Conservation (phyloP, 2,329 filamentous ascomycete genomes). For the Zopfia rhizophila region DNA sequence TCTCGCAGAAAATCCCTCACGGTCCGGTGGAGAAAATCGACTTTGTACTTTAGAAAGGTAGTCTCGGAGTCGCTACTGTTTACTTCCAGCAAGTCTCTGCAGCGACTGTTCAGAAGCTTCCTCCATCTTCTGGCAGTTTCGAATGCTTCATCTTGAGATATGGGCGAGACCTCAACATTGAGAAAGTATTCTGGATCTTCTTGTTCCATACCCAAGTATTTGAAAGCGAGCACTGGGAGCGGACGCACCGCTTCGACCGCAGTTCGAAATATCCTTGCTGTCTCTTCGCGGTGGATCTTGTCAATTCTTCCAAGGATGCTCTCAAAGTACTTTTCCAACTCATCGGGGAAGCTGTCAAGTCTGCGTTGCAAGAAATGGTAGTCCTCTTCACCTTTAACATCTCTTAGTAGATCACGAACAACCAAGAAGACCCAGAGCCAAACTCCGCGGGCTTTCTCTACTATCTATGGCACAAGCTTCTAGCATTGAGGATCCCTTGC, state of each 20-base stretch:
- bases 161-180: background rate
- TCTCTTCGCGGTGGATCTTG: slow-evolving; percentile 15
- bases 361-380: slow-evolving; percentile 9
- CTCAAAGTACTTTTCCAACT: slow-evolving; percentile 21
- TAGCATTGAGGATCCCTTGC: background rate
- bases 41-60: slow-evolving; percentile 10
- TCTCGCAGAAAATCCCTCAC: slow-evolving; percentile 28
- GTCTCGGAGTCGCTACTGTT: slow-evolving; percentile 13
- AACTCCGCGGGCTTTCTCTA: slow-evolving; percentile 14
- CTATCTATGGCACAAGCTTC: slow-evolving; percentile 13
- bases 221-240: slow-evolving; percentile 20
- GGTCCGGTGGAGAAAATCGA: slow-evolving; percentile 30
- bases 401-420: slow-evolving; percentile 13
- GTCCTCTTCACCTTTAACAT: slow-evolving; percentile 14
- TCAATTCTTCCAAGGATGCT: slow-evolving; percentile 15
- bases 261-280: slow-evolving; percentile 20
- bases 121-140: no score
- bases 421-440: slow-evolving; percentile 29
- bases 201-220: slow-evolving; percentile 15
- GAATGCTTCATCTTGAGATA: background rate
- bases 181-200: slow-evolving; percentile 10
- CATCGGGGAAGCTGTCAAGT: slow-evolving; percentile 13
- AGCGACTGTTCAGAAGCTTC: slow-evolving; percentile 24
- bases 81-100: slow-evolving; percentile 30
- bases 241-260: slow-evolving; percentile 6